Conservation (phyloP, 306 rosid genomes). For the Quercus engelmannii region DNA sequence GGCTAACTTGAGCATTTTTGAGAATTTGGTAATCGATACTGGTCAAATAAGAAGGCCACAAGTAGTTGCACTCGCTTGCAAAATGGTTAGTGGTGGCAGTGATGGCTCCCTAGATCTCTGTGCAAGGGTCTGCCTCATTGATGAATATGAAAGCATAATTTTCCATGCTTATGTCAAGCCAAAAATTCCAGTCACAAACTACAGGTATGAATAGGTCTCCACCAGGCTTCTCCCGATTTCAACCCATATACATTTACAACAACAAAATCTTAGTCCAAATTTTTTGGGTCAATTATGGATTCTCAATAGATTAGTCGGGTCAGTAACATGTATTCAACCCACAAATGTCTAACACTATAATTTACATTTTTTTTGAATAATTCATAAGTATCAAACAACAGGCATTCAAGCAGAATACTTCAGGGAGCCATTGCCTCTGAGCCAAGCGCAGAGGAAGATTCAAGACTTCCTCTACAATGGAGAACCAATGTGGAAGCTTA, state of each 20-base stretch:
- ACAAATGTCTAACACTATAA: background rate
- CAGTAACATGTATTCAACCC: too few relatives aligned
- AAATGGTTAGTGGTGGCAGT: slow-evolving; percentile 82
- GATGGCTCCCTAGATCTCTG: slow-evolving; percentile 85
- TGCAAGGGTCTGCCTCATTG: slow-evolving; percentile 80
- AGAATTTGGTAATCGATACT: slow-evolving; percentile 44
- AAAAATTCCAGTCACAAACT: slow-evolving; percentile 67
- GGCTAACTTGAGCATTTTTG: slow-evolving; percentile 66
- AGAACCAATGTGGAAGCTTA: slow-evolving; percentile 77
- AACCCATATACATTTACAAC: too few relatives aligned
- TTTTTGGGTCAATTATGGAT: too few relatives aligned
- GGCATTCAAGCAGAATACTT: slow-evolving; percentile 78
- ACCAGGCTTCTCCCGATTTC: too few relatives aligned
- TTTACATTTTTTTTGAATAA: background rate
- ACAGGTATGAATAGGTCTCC: slow-evolving; percentile 35
- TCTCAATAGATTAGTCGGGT: too few relatives aligned
- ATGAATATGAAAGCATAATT: slow-evolving; percentile 71
- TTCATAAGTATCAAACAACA: slow-evolving; percentile 68
- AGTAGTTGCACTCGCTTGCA: slow-evolving; percentile 86
- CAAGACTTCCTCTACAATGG: slow-evolving; percentile 88
- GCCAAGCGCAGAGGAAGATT: slow-evolving; percentile 69
- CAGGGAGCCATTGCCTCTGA: slow-evolving; percentile 77
- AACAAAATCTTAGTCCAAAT: too few relatives aligned
- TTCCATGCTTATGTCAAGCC: slow-evolving; percentile 84
- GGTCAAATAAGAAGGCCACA: slow-evolving; percentile 53